Percentiles rank a stretch among this genome's conserved stretches.
Evolutionary conservation across 179 eudicot genomes (phyloP).

Genomic region (Heliamphora pulchella): DNA sequence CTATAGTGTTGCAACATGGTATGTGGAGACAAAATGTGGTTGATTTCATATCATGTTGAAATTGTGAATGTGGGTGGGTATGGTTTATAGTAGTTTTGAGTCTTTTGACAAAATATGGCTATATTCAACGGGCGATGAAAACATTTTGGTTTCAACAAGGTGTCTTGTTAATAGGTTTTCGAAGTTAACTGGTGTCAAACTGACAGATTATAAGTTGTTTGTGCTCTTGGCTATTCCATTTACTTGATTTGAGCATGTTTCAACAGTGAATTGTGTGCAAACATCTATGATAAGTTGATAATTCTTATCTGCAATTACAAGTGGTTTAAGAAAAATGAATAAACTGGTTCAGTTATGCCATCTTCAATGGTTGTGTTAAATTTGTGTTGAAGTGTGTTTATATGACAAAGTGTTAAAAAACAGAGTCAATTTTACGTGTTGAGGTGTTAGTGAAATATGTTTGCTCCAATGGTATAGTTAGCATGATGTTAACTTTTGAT

Average conservation of each 20-base stretch:
- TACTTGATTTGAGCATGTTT: neutral
- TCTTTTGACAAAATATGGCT: neutral
- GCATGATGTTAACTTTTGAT: too few species aligned
- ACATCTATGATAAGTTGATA: neutral
- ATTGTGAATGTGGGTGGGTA: neutral
- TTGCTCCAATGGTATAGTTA: too few species aligned
- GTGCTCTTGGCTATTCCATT: neutral
- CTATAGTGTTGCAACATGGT: neutral
- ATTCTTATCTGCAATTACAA: too few species aligned
- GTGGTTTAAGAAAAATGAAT: too few species aligned
- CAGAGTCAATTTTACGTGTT: too few species aligned
- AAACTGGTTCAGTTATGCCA: too few species aligned
- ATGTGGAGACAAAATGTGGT: neutral
- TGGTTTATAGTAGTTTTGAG: neutral
- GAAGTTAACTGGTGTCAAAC: neutral
- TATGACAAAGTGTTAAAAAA: too few species aligned
- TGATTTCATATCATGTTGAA: neutral
- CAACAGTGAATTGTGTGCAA: neutral
- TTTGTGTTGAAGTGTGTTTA: too few species aligned
- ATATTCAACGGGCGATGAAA: too few species aligned
- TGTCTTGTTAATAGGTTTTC: neutral
- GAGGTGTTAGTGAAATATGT: too few species aligned
- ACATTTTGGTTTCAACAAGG: too few species aligned
- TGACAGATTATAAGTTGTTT: neutral
- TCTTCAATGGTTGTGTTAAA: too few species aligned